Evolutionary conservation across 2,329 filamentous ascomycete species (phyloP).

Genomic region (Teratosphaeriaceae sp.): DNA sequence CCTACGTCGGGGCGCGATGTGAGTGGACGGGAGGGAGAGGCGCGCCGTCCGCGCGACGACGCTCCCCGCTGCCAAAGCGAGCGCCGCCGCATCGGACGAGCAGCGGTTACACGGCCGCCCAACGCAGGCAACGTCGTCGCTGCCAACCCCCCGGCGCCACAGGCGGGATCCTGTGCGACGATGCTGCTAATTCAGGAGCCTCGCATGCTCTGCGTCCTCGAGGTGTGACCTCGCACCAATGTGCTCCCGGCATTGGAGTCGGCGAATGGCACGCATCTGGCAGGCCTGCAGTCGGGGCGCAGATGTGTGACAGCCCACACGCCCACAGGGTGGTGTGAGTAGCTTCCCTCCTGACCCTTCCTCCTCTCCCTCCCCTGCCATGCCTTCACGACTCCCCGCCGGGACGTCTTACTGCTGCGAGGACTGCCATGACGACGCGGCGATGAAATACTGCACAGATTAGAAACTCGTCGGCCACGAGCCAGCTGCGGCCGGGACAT

Average conservation of each 20-base stretch:
- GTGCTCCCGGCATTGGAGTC: background rate
- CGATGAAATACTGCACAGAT: background rate
- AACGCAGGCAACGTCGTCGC: background rate
- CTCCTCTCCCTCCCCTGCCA: background rate
- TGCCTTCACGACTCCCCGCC: background rate
- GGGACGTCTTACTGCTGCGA: background rate
- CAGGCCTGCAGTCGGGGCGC: background rate
- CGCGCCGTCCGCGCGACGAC: no score
- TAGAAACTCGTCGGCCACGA: no score
- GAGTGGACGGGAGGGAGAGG: background rate
- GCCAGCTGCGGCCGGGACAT: no score
- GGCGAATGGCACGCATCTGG: background rate
- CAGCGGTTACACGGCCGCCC: background rate
- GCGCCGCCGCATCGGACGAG: background rate
- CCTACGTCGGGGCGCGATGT: background rate
- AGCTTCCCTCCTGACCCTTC: background rate
- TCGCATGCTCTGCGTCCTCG: conserved; percentile 3
- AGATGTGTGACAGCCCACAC: no score
- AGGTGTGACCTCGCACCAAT: conserved; percentile 5
- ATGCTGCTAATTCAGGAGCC: background rate
- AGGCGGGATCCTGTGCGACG: background rate
- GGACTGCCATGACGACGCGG: background rate
- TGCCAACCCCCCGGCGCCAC: background rate
- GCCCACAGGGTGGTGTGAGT: background rate
- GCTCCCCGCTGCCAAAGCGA: background rate